These are phyloP conservation scores for Blastocystis sp. DNA, from an alignment of 352 stramenopile genomes.

Conservation along the genomic window DNA sequence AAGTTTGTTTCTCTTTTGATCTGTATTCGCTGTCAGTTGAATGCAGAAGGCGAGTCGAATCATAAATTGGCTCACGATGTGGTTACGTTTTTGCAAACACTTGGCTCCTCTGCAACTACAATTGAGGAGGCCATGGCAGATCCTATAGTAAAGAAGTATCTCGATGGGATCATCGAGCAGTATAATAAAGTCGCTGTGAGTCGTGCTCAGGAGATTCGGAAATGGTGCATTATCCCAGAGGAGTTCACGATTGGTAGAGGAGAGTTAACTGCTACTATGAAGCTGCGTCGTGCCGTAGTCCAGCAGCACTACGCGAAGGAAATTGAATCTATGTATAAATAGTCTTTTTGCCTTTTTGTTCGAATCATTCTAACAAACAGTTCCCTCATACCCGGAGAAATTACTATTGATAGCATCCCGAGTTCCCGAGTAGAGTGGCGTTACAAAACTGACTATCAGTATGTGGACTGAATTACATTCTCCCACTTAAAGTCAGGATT, in stretches of 20 bases:
- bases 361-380: neutral
- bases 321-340: slow-evolving; percentile 79
- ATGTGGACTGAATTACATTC: neutral
- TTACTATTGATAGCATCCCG: neutral
- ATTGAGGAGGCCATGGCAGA: slow-evolving; percentile 73
- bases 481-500: slow-evolving; percentile 72
- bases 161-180: slow-evolving; percentile 69
- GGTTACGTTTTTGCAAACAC: slow-evolving; percentile 69
- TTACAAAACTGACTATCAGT: neutral
- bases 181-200: slow-evolving; percentile 64
- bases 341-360: neutral
- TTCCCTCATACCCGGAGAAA: neutral
- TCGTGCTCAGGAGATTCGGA: slow-evolving; percentile 68
- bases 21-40: slow-evolving; percentile 74
- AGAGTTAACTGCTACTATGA: slow-evolving; percentile 88
- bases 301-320: slow-evolving; percentile 80
- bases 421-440: neutral
- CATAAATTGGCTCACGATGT: slow-evolving; percentile 74
- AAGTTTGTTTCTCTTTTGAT: slow-evolving; percentile 83
- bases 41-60: slow-evolving; percentile 74
- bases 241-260: slow-evolving; percentile 81
- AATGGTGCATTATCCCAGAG: slow-evolving; percentile 76
- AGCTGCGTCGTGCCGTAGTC: slow-evolving; percentile 85
- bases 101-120: slow-evolving; percentile 71
- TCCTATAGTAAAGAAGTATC: slow-evolving; percentile 72